Evolutionary conservation across 1,139 yeast species (phyloP).

Genomic region (Diutina pseudorugosa): DNA sequence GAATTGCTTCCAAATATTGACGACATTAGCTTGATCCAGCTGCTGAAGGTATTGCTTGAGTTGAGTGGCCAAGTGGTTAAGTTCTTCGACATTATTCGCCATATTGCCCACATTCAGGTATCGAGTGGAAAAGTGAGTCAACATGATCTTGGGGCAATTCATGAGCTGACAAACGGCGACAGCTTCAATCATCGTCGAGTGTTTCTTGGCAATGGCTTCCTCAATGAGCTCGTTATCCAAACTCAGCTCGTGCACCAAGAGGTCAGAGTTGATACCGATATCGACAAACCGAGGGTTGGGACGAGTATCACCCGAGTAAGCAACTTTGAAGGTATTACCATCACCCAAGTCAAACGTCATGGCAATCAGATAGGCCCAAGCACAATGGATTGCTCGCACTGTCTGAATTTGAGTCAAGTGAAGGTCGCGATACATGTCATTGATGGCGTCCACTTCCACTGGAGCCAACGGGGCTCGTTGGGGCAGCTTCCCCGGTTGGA

Average conservation of each 20-base stretch:
- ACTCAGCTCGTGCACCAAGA: slow-evolving; percentile 88
- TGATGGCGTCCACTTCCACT: slow-evolving; percentile 9
- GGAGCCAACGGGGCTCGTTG: slow-evolving; percentile 14
- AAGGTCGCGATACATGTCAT: slow-evolving; percentile 16
- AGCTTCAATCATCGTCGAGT: slow-evolving; percentile 89
- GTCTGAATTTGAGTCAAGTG: slow-evolving; percentile 31
- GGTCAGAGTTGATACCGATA: slow-evolving; percentile 58
- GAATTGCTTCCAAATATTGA: not conserved
- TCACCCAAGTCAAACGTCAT: slow-evolving; percentile 31
- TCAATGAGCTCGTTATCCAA: slow-evolving; percentile 68
- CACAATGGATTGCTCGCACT: slow-evolving; percentile 77
- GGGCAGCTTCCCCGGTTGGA: slow-evolving; percentile 15
- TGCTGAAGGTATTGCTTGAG: not conserved
- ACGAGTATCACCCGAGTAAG: slow-evolving; percentile 93
- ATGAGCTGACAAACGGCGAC: slow-evolving; percentile 54
- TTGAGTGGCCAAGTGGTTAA: not conserved
- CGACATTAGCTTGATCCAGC: not conserved
- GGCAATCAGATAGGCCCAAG: slow-evolving; percentile 66
- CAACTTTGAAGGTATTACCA: slow-evolving; percentile 41
- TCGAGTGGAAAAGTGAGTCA: slow-evolving; percentile 90
- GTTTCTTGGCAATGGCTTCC: slow-evolving; percentile 76
- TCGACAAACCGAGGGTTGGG: slow-evolving; percentile 53
- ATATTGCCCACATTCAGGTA: slow-evolving; percentile 12
- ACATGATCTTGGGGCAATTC: slow-evolving; percentile 58
- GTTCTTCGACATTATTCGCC: not conserved